phyloP scores from a whole-genome alignment of 352 stramenopile genomes.

The Globisporangium alternatum region DNA sequence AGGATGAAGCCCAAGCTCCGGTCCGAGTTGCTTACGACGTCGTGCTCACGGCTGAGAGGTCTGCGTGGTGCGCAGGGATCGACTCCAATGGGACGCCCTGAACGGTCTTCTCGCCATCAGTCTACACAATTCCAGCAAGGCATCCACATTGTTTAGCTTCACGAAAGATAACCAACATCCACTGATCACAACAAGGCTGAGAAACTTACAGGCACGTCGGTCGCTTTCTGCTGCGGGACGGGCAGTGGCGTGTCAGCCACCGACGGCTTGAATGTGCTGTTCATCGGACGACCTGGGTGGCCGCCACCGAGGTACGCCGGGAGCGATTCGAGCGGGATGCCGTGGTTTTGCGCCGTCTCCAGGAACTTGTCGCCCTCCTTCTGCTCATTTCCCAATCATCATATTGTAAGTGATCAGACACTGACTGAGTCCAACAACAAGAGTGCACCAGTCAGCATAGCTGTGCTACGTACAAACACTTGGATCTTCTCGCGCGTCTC shows the following conservation, averaged over 20 bases:
- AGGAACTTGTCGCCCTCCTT: constrained; percentile 64
- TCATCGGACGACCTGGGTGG: constrained; percentile 51
- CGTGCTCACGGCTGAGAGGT: not conserved
- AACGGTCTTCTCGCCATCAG: constrained; percentile 7
- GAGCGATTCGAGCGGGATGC: constrained; percentile 55
- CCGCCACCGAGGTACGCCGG: constrained; percentile 58
- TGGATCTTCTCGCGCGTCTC: constrained; percentile 84
- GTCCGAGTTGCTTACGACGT: not conserved
- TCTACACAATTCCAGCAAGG: not conserved
- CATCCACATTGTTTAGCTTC: not conserved
- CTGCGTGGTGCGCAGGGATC: not conserved
- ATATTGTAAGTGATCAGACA: no score
- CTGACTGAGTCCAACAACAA: no score
- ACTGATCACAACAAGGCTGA: no score
- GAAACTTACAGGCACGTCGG: not conserved
- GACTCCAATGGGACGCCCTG: not conserved
- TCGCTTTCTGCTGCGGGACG: constrained; percentile 15
- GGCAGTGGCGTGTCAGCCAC: constrained; percentile 51
- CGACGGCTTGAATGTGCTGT: constrained; percentile 67
- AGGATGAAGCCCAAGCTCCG: not conserved
- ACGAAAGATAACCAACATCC: not conserved
- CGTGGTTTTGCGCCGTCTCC: constrained; percentile 52
- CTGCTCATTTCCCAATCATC: not conserved
- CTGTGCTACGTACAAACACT: constrained; percentile 35
- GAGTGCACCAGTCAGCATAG: constrained; percentile 8